Conservation (phyloP, 1,284 basidiomycete genomes). For the Ustilago tritici region DNA sequence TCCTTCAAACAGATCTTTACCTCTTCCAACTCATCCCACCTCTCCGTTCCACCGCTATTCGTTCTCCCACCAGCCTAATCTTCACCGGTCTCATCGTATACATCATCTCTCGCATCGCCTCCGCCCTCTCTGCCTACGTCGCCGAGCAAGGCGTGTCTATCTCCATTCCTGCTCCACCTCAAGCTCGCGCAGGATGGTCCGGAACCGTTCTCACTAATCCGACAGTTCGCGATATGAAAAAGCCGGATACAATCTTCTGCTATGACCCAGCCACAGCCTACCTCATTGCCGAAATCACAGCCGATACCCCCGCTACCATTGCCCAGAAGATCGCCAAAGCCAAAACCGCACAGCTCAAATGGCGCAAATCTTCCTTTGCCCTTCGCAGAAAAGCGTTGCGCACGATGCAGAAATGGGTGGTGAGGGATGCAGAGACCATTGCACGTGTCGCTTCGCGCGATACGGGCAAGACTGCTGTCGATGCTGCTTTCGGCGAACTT, state of each 20-base stretch:
- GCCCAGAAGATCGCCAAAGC: constrained; percentile 78
- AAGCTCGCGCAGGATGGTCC: constrained; percentile 54
- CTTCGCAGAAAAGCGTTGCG: constrained; percentile 83
- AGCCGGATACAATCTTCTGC: constrained; percentile 78
- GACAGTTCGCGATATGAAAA: constrained; percentile 13
- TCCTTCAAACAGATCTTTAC: constrained; percentile 41
- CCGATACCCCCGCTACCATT: constrained; percentile 79
- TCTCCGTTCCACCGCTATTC: constrained; percentile 24
- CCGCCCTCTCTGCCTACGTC: constrained; percentile 8
- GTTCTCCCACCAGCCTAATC: constrained; percentile 38
- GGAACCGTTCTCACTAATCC: constrained; percentile 39
- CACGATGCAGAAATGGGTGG: constrained; percentile 88
- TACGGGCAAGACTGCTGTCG: constrained; percentile 86
- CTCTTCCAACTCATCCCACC: constrained; percentile 37
- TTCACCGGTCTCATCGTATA: constrained; percentile 37
- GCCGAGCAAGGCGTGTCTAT: constrained; percentile 36
- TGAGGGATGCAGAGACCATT: constrained; percentile 85
- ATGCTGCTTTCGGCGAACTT: constrained; percentile 73
- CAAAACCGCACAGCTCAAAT: constrained; percentile 77
- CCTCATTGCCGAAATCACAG: constrained; percentile 78
- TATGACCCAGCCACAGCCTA: constrained; percentile 90
- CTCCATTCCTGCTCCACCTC: constrained; percentile 38
- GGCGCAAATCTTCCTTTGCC: constrained; percentile 80
- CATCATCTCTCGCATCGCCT: constrained; percentile 25
- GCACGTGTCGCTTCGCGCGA: constrained; percentile 91